Evolutionary conservation across 2,329 filamentous ascomycete genomes (phyloP), one percentile per base, ranked within the genome.

Genomic region (Ophiostoma piceae): DNA sequence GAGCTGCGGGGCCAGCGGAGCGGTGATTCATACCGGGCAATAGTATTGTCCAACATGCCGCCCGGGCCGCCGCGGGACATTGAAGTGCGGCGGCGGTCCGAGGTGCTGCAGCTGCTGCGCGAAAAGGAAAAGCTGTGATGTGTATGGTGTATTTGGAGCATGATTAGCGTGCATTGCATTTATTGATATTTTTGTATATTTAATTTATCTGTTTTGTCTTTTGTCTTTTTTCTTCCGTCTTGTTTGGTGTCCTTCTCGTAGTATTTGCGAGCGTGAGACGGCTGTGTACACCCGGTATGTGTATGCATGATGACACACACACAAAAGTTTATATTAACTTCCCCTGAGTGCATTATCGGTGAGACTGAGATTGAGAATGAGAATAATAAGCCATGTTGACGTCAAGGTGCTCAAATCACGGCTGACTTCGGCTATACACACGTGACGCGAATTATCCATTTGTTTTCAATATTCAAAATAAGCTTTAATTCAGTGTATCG

Each of bases 21-120:
- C 0, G 88, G 88, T 0, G 88, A 90, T 72, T 81, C 78, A 77
- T 82, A 87, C 73, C 81, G 82, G n/a, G 86, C 89, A 8, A 83
- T 89, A 19, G 72, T 90, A 72, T 83, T 87, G 3, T 79, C 78
- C 68, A 71, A 69, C 51, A 4, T 87, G 88, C 75, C 76, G 72
- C 7, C 84, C 81, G 76, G 83, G 79, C 0, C 84, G 82, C 85
- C 85, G 29, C 79, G 78, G 64, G 77, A 85, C 70, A 80, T 88
- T 1, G 84, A 88, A 76, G 80, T 90, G 2, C 77, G 82, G 71
- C 73, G 74, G 70, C 79, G 84, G 73, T 79, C 81, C 39, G 85
- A 87, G 2, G 69, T 73, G 3, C n/a, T 71, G 66, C 65, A 71
- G 26, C 22, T n/a, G 12, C 62, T 71, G 16, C 32, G 66, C 68